A percentile compares a stretch with the other conserved stretches of the same genome.
Evolutionary conservation across 345 rosid species (phyloP).

Genomic region (Excoecaria agallocha): DNA sequence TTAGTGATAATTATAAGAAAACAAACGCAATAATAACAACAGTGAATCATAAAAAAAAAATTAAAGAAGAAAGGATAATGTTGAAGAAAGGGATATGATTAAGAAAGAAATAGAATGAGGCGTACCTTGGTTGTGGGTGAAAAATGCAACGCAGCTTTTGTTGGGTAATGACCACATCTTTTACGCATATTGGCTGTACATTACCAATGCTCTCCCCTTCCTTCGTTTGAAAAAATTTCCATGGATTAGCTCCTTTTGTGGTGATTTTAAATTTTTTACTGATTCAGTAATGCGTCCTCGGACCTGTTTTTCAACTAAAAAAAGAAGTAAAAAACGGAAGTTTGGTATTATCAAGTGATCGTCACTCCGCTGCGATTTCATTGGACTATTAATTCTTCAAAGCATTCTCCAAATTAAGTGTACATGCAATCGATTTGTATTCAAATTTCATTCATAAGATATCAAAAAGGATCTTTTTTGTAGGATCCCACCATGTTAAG

Average conservation of each 20-base stretch:
- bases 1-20: not conserved
- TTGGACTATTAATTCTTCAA: not conserved
- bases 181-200: constrained; percentile 9
- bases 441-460: no score
- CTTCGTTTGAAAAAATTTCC: constrained; percentile 5
- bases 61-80: not conserved
- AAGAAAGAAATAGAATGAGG: no score
- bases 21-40: not conserved
- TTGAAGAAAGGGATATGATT: not conserved
- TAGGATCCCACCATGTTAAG: no score
- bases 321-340: no score
- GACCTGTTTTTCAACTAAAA: not conserved
- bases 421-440: no score
- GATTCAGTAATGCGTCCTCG: constrained; percentile 10
- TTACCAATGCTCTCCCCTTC: not conserved
- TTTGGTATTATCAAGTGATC: constrained; percentile 14
- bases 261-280: not conserved
- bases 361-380: not conserved
- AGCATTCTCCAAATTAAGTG: not conserved
- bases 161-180: constrained; percentile 20
- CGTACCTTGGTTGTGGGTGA: constrained; percentile 25
- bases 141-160: constrained; percentile 20
- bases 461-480: no score
- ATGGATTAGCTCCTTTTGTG: not conserved
- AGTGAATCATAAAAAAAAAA: not conserved